Evolutionary conservation across 768 basidiomycete genomes (phyloP), one percentile per base, ranked within the genome.

Genomic region (Auriculariales sp.): DNA sequence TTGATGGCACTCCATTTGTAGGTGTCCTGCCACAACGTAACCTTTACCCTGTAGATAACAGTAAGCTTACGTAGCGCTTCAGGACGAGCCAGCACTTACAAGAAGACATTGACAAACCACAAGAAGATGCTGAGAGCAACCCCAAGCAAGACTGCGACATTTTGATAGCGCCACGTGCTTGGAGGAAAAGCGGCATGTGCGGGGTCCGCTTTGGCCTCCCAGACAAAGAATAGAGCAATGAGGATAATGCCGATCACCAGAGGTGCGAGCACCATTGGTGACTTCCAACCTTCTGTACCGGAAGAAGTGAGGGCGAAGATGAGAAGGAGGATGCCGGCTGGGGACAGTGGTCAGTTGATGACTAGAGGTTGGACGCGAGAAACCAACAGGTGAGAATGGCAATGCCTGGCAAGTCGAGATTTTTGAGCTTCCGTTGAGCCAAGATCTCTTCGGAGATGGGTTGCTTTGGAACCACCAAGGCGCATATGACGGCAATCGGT

Each of bases 211-310:
- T 54, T 34, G 9, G 66, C 60, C 54, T 79, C 75, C 68, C 70
- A 78, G 44, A 67, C 61, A 60, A 79, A 73, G 64, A 80, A 80
- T 0, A 49, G 59, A 24, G 61, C 54, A 29, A 62, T 56, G 14
- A 73, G 53, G 6, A 68, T 32, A 49, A 74, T 56, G 4, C 75
- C 70, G 28, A 77, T 54, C 6, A 74, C 57, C 32, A 80, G 61
- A 0, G 73, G 69, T 2, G 61, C 64, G 47, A 78, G 58, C 49
- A 77, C 72, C n/a, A 59, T 53, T 3, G 72, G 65, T 1, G 66
- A 58, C 4, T 57, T 59, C 78, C 78, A 79, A 19, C 77, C 76
- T 46, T 59, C 61, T 15, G 66, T 64, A 7, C 78, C 5, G 29
- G 17, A 1, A 30, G 39, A 47, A 0, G 68, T 72, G n/a, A 71